phyloP scores from a whole-genome alignment of 176 grass and related monocot genomes.

The Hyparrhenia diplandra region DNA sequence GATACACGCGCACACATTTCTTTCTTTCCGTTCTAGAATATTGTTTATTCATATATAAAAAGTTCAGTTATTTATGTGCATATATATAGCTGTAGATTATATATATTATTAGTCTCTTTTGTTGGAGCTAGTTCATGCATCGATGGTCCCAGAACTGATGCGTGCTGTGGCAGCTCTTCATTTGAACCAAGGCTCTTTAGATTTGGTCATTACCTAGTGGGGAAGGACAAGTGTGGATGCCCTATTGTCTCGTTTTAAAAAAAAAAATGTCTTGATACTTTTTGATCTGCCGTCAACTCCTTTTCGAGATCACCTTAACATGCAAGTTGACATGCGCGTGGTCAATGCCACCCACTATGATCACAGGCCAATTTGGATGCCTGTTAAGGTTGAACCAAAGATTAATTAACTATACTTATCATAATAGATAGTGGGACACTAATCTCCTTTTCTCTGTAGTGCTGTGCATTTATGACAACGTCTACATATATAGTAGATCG shows the following conservation, averaged over 20 bases:
- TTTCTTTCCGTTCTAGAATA: too few relatives aligned
- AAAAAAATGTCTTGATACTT: not conserved
- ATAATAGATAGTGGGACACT: constrained; percentile 5
- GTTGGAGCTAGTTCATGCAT: too few relatives aligned
- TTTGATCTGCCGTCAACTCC: not conserved
- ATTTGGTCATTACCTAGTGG: constrained; percentile 13
- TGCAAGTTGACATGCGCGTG: not conserved
- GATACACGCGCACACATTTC: too few relatives aligned
- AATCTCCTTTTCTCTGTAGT: not conserved
- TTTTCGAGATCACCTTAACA: not conserved
- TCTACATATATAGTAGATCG: not conserved
- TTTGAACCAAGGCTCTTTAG: not conserved
- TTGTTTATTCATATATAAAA: too few relatives aligned
- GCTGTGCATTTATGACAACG: not conserved
- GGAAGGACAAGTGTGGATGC: not conserved
- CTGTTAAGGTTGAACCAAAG: constrained; percentile 7
- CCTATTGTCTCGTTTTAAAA: not conserved
- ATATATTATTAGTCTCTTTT: too few relatives aligned
- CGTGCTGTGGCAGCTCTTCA: not conserved
- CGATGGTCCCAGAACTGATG: too few relatives aligned
- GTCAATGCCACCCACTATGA: constrained; percentile 43
- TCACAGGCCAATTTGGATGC: constrained; percentile 20
- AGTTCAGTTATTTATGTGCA: too few relatives aligned
- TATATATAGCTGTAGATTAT: too few relatives aligned
- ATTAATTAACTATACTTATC: constrained; percentile 15